These are phyloP conservation scores for Psilocybe sp. DNA, from an alignment of 768 basidiomycete genomes.

Conservation along the genomic window DNA sequence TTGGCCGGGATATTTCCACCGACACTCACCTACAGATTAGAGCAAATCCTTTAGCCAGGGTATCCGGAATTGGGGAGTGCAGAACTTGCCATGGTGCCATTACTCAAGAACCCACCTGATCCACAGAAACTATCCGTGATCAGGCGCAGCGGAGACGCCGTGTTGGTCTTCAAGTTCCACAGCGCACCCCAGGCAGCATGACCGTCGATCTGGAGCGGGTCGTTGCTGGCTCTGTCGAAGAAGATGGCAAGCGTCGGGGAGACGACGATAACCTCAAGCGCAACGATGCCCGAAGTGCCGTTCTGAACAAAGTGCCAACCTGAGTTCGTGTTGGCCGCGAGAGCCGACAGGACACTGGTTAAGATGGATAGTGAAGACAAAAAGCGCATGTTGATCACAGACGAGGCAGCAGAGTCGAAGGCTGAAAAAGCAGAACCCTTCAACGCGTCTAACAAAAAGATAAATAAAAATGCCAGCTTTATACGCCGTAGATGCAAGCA, in stretches of 20 bases:
- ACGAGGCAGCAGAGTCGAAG: background rate
- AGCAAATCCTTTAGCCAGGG: too few species aligned
- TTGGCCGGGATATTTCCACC: conserved; percentile 28
- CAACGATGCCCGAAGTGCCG: conserved; percentile 25
- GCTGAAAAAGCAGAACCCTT: too few species aligned
- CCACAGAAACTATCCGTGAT: conserved; percentile 43
- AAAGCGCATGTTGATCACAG: background rate
- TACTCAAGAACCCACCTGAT: conserved; percentile 37
- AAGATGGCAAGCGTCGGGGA: conserved; percentile 27
- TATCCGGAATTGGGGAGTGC: too few species aligned
- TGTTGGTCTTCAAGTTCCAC: conserved; percentile 38
- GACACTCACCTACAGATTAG: conserved; percentile 23
- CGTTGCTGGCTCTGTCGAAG: conserved; percentile 30
- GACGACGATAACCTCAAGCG: conserved; percentile 26
- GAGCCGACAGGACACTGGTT: conserved; percentile 1
- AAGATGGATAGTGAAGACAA: background rate
- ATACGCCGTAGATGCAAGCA: too few species aligned
- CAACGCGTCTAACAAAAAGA: too few species aligned
- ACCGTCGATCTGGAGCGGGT: conserved; percentile 37
- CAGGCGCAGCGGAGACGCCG: conserved; percentile 30
- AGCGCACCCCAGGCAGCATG: conserved; percentile 46
- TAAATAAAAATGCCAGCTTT: too few species aligned
- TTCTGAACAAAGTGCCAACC: conserved; percentile 27
- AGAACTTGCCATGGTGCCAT: conserved; percentile 36
- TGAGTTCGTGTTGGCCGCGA: too few species aligned